Conservation (phyloP, 202 grass and related monocot species). For the Dendrocalamus latiflorus region DNA sequence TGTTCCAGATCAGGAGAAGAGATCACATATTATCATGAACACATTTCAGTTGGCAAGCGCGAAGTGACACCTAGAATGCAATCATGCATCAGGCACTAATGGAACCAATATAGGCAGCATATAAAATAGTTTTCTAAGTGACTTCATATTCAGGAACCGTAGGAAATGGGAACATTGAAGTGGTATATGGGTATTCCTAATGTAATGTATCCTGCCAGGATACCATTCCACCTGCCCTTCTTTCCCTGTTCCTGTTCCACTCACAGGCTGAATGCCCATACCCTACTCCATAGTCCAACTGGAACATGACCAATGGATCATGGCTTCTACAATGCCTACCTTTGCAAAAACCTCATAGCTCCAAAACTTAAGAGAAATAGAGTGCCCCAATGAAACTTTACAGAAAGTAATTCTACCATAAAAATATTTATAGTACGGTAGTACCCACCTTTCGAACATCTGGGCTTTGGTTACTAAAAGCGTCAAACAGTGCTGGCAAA, state of each 20-base stretch:
- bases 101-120: not conserved
- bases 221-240: not conserved
- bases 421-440: not conserved
- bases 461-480: conserved; percentile 95
- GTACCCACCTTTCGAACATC: conserved; percentile 86
- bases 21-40: not conserved
- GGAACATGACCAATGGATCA: not conserved
- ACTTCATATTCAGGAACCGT: not conserved
- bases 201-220: not conserved
- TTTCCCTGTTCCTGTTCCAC: not conserved
- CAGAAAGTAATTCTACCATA: not conserved
- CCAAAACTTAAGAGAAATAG: not conserved
- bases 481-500: conserved; percentile 93
- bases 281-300: not conserved
- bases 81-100: not conserved
- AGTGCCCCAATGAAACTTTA: not conserved
- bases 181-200: not conserved
- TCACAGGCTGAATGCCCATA: not conserved
- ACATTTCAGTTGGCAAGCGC: not conserved
- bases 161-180: not conserved
- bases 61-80: not conserved
- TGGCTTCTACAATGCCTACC: not conserved
- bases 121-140: not conserved
- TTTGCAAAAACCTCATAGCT: not conserved
- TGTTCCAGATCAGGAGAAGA: not conserved